Base-by-base conservation (phyloP, 2,329 filamentous ascomycete genomes). In the Exophiala aquamarina region DNA sequence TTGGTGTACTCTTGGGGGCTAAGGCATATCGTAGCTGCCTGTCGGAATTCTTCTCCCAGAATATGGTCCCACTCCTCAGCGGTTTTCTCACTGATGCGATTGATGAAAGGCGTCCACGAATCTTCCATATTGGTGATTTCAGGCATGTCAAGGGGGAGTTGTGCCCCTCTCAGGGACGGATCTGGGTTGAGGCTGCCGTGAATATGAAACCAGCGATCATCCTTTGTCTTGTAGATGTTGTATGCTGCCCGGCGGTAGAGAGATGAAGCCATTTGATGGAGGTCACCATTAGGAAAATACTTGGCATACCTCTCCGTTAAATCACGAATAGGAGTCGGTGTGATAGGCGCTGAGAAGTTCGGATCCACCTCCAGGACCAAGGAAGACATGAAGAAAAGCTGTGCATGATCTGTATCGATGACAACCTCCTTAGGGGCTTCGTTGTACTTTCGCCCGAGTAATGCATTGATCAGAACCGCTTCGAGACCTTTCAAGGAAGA, bases 161-260 rank as follows among this genome's bases (percentile, higher is more conserved):
- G 62, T 19, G 72, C 33, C 21, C 58, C 63, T 10, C 63, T 55
- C 38, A 74, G 61, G 0, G 67, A 70, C 2, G 67, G 67, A 3
- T 69, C 66, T 0, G 72, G 68, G 45, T 76, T 73, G 68, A 76
- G 70, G 32, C 13, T 52, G 23, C 72, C 73, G 50, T 76, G 73
- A 1, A 71, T 40, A 54, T 76, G 73, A 54, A 72, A 76, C 55
- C 64, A 75, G n/a, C 67, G 56, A 1, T 61, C 67, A 47, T 76
- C 72, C 47, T 67, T 68, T 11, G 67, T 71, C 14, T 63, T 60
- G 53, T 76, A 76, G 33, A 76, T 74, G 44, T 74, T 75, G 0
- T 72, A 42, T 4, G 17, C 18, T 4, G 35, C 35, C 8, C 35
- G 35, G 8, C 35, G 35, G 18, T 37, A 37, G 10, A 31, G 28